phyloP scores from a whole-genome alignment of 768 basidiomycete genomes.

The Crassisporium funariophilum region DNA sequence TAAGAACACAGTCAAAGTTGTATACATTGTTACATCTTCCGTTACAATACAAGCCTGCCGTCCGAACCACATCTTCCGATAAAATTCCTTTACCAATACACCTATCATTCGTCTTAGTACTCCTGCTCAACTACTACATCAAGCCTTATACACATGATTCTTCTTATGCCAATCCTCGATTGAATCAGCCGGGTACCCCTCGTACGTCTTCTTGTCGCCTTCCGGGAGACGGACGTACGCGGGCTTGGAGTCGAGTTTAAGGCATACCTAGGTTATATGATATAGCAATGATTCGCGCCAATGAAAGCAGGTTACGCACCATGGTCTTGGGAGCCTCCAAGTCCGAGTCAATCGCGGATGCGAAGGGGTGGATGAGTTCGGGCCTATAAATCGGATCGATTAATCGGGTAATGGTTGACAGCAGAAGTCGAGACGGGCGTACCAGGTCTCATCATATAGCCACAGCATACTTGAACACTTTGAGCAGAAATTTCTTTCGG shows the following conservation, averaged over 20 bases:
- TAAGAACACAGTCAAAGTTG: too few relatives aligned
- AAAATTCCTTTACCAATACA: constrained; percentile 4
- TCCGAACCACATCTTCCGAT: too few relatives aligned
- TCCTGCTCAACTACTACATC: background rate
- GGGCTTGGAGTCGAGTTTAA: constrained; percentile 53
- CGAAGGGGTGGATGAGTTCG: constrained; percentile 66
- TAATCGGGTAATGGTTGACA: background rate
- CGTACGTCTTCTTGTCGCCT: constrained; percentile 50
- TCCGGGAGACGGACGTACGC: constrained; percentile 65
- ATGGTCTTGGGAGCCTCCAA: constrained; percentile 51
- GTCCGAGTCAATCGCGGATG: constrained; percentile 64
- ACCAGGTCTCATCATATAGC: constrained; percentile 62
- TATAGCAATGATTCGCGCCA: constrained; percentile 1
- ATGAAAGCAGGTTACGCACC: constrained; percentile 31
- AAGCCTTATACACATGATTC: constrained; percentile 40
- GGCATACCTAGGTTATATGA: constrained; percentile 38
- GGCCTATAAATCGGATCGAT: constrained; percentile 42
- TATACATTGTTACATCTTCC: too few relatives aligned
- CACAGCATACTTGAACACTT: constrained; percentile 70
- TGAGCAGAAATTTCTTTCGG: constrained; percentile 65
- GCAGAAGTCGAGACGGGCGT: constrained; percentile 7
- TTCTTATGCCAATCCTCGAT: constrained; percentile 65
- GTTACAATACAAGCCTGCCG: too few relatives aligned
- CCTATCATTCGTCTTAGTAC: background rate
- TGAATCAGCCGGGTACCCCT: constrained; percentile 45